These are phyloP conservation scores for Leccinum solheimii DNA, from an alignment of 1,284 basidiomycete genomes.

Conservation along the genomic window DNA sequence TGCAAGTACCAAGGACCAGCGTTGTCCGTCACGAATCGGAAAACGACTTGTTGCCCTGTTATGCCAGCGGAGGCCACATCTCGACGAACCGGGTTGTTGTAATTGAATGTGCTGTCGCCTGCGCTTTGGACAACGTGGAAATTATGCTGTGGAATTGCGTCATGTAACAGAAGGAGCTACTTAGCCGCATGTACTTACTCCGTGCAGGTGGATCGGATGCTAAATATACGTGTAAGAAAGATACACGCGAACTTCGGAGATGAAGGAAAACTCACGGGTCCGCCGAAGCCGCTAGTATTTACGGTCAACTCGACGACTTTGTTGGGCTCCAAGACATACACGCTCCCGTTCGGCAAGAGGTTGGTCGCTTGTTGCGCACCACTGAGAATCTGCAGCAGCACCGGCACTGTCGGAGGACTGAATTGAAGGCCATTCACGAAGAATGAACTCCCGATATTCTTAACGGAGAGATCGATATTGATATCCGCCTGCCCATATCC, in stretches of 20 bases:
- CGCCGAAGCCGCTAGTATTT: slow-evolving; percentile 9
- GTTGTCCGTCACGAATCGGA: slow-evolving; percentile 41
- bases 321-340: slow-evolving; percentile 35
- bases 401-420: slow-evolving; percentile 34
- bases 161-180: slow-evolving; percentile 7
- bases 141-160: slow-evolving; percentile 27
- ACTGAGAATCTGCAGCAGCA: slow-evolving; percentile 39
- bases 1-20: slow-evolving; percentile 41
- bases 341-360: slow-evolving; percentile 32
- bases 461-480: slow-evolving; percentile 26
- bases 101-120: slow-evolving; percentile 37
- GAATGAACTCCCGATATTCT: slow-evolving; percentile 17
- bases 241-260: neutral
- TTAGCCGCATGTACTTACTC: neutral
- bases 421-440: slow-evolving; percentile 27
- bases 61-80: slow-evolving; percentile 34
- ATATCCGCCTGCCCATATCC: slow-evolving; percentile 34
- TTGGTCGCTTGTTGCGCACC: slow-evolving; percentile 30
- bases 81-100: slow-evolving; percentile 40
- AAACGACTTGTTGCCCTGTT: slow-evolving; percentile 29
- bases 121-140: slow-evolving; percentile 39
- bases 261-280: slow-evolving; percentile 20
- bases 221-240: slow-evolving; percentile 13
- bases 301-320: slow-evolving; percentile 38
- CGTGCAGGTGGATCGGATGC: slow-evolving; percentile 40